phyloP scores from a whole-genome alignment of 2,329 filamentous ascomycete genomes.

The Aspergillus sp. region DNA sequence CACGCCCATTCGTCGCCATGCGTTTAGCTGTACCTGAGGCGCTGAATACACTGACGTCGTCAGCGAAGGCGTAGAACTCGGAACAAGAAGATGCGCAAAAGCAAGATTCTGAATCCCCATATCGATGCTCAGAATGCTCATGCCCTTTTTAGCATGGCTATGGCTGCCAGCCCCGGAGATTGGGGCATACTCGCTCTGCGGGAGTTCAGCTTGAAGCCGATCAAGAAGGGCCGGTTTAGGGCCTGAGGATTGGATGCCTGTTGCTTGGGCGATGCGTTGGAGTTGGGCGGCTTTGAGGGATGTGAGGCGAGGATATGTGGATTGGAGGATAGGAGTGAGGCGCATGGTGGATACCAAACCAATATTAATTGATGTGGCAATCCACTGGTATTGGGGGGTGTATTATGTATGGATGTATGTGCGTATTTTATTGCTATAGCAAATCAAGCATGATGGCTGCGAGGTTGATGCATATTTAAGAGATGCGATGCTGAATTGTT shows the following conservation, averaged over 20 bases:
- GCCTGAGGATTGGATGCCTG: constrained; percentile 50
- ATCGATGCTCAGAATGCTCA: constrained; percentile 70
- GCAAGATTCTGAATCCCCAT: constrained; percentile 81
- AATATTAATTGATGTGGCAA: too few species aligned
- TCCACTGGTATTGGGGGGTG: too few species aligned
- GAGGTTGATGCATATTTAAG: too few species aligned
- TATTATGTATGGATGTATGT: too few species aligned
- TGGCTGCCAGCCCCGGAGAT: too few species aligned
- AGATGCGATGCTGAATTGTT: too few species aligned
- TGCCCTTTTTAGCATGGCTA: constrained; percentile 2
- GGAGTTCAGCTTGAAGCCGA: neutral
- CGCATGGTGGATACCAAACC: constrained; percentile 7
- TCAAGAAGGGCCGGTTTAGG: neutral
- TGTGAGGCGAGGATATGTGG: constrained; percentile 17
- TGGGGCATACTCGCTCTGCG: too few species aligned
- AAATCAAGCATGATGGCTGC: too few species aligned
- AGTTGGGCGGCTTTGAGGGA: constrained; percentile 51
- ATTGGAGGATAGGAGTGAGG: neutral
- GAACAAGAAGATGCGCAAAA: constrained; percentile 57
- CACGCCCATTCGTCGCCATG: constrained; percentile 39
- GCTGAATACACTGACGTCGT: neutral
- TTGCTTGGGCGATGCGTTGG: constrained; percentile 53
- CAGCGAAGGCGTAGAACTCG: neutral
- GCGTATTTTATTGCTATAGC: too few species aligned
- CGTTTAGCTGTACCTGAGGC: constrained; percentile 23